A percentile compares a stretch with the other conserved stretches of the same genome.
Evolutionary conservation across 148 eudicot genomes (phyloP).

Genomic region (Chenopodium berlandieri): DNA sequence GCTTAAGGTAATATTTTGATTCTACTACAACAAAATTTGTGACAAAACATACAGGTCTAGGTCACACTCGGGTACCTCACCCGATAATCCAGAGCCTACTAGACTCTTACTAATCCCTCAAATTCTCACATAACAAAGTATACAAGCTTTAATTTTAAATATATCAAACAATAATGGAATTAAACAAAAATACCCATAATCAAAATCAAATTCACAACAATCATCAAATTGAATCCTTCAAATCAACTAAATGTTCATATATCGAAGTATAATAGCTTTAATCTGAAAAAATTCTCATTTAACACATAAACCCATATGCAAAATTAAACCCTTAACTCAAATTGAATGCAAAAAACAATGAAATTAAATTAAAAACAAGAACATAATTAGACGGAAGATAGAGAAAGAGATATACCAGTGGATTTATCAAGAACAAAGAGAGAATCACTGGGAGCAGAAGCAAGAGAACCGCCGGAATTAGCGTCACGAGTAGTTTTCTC

Average conservation of each 20-base stretch:
- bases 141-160: too few relatives aligned
- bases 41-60: too few relatives aligned
- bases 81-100: neutral
- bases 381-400: neutral
- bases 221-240: neutral
- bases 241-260: too few relatives aligned
- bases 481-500: conserved; percentile 85
- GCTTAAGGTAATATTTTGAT: too few relatives aligned
- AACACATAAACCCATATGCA: neutral
- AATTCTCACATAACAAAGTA: neutral
- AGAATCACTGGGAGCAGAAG: conserved; percentile 57
- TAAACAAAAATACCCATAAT: neutral
- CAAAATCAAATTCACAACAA: neutral
- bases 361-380: neutral
- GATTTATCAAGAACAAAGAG: conserved; percentile 76
- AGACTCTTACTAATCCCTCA: neutral
- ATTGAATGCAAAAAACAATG: neutral
- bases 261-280: too few relatives aligned
- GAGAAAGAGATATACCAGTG: conserved; percentile 35
- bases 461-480: conserved; percentile 81
- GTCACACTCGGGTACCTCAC: too few relatives aligned
- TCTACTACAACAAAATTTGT: too few relatives aligned
- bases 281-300: neutral
- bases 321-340: neutral
- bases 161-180: neutral